Evolutionary conservation across 805 yeast species (phyloP).

Genomic region (Ogataea paraovalis): DNA sequence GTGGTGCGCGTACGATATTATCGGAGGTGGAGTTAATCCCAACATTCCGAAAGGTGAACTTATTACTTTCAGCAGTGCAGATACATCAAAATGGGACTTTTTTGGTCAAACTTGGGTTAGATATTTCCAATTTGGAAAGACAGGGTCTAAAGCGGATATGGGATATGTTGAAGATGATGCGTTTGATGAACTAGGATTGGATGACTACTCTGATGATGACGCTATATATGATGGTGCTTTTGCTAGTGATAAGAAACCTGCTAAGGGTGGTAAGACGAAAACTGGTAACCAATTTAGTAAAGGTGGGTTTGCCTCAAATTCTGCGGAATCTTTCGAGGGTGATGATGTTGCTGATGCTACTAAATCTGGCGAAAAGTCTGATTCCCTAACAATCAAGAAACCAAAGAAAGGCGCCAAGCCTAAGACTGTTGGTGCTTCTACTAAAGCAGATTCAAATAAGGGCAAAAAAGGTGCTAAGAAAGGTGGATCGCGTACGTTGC

Average conservation of each 20-base stretch:
- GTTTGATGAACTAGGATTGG: slow-evolving; percentile 29
- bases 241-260: slow-evolving; percentile 3
- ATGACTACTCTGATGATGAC: slow-evolving; percentile 12
- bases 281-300: slow-evolving; percentile 10
- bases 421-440: neutral
- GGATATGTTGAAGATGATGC: slow-evolving; percentile 31
- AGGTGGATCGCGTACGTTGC: slow-evolving; percentile 3
- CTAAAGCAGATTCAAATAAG: neutral
- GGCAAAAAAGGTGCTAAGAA: neutral
- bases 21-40: slow-evolving; percentile 44
- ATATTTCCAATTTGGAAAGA: slow-evolving; percentile 29
- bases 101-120: slow-evolving; percentile 54
- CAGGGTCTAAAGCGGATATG: slow-evolving; percentile 19
- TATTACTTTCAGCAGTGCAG: slow-evolving; percentile 33
- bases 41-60: slow-evolving; percentile 42
- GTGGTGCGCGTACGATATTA: slow-evolving; percentile 58
- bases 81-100: slow-evolving; percentile 34
- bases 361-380: neutral
- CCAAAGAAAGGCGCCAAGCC: neutral
- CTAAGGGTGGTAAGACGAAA: neutral
- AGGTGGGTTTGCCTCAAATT: slow-evolving; percentile 24
- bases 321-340: slow-evolving; percentile 10
- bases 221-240: slow-evolving; percentile 2
- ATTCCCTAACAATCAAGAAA: neutral
- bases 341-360: neutral